Percentiles rank a stretch among this genome's conserved stretches.
Conservation (phyloP, 352 stramenopile genomes). For the Lagenidium giganteum region DNA sequence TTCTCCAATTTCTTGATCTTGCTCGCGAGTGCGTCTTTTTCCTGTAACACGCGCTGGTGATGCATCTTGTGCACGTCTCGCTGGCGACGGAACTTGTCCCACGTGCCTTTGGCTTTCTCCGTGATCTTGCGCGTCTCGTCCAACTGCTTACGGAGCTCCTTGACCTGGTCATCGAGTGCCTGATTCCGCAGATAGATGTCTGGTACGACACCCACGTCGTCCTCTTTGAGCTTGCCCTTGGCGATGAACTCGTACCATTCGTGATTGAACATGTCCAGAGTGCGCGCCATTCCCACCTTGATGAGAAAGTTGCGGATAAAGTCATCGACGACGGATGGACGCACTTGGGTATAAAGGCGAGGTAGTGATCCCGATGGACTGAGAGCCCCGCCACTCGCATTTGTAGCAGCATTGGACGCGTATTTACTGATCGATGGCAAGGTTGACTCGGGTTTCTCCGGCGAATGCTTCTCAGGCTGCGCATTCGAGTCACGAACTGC, state of each 20-base stretch:
- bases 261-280: slow-evolving; percentile 93
- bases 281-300: slow-evolving; percentile 86
- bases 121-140: slow-evolving; percentile 88
- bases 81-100: slow-evolving; percentile 95
- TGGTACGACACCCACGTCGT: slow-evolving; percentile 88
- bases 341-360: slow-evolving; percentile 57
- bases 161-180: slow-evolving; percentile 88
- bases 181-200: slow-evolving; percentile 95
- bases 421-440: slow-evolving; percentile 17
- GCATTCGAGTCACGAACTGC: slow-evolving; percentile 17
- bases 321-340: slow-evolving; percentile 89
- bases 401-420: background rate
- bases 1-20: slow-evolving; percentile 92
- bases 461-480: slow-evolving; percentile 7
- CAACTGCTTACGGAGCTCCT: slow-evolving; percentile 76
- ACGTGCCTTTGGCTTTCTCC: slow-evolving; percentile 88
- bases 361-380: slow-evolving; percentile 7
- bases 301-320: slow-evolving; percentile 96
- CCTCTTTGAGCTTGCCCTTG: slow-evolving; percentile 88
- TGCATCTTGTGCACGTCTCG: slow-evolving; percentile 95
- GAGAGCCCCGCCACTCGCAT: background rate
- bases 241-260: slow-evolving; percentile 94
- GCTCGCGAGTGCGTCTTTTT: slow-evolving; percentile 89
- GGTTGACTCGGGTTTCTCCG: slow-evolving; percentile 9
- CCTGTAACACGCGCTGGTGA: slow-evolving; percentile 93